Percentiles rank a stretch among this genome's conserved stretches.
Conservation (phyloP, 495 filamentous ascomycete genomes). For the Penicillium herquei region DNA sequence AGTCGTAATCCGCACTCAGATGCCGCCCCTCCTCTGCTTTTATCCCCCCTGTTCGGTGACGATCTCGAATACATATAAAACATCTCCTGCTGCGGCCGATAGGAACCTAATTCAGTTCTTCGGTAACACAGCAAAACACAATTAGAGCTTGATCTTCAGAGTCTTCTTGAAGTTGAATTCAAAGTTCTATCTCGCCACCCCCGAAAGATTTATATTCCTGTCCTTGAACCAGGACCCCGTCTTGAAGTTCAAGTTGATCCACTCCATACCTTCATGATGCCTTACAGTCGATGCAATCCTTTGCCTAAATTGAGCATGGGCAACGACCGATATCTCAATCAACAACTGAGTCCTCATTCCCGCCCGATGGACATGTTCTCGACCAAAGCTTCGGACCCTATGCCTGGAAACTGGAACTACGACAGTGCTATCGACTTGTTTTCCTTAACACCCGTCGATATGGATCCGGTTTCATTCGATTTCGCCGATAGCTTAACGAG, state of each 20-base stretch:
- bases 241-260: constrained; percentile 4
- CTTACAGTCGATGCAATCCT: constrained; percentile 6
- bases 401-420: constrained; percentile 46
- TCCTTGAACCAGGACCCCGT: background rate
- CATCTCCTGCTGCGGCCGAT: constrained; percentile 5
- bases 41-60: background rate
- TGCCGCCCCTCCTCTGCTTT: constrained; percentile 5
- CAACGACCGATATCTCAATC: constrained; percentile 24
- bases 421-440: constrained; percentile 44
- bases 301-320: constrained; percentile 18
- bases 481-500: constrained; percentile 33
- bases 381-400: constrained; percentile 27
- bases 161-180: too few species aligned
- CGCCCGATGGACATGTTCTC: constrained; percentile 21
- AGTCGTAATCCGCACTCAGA: constrained; percentile 13
- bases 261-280: background rate
- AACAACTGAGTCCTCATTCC: constrained; percentile 23
- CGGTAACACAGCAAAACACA: constrained; percentile 8
- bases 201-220: background rate
- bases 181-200: background rate
- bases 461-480: constrained; percentile 36
- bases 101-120: constrained; percentile 6
- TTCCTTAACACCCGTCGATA: constrained; percentile 35
- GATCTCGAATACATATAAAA: constrained; percentile 18
- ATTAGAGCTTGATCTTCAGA: background rate